Base-by-base conservation (phyloP, 192 early-diverging fungal genomes). In the Coemansia sp. region DNA sequence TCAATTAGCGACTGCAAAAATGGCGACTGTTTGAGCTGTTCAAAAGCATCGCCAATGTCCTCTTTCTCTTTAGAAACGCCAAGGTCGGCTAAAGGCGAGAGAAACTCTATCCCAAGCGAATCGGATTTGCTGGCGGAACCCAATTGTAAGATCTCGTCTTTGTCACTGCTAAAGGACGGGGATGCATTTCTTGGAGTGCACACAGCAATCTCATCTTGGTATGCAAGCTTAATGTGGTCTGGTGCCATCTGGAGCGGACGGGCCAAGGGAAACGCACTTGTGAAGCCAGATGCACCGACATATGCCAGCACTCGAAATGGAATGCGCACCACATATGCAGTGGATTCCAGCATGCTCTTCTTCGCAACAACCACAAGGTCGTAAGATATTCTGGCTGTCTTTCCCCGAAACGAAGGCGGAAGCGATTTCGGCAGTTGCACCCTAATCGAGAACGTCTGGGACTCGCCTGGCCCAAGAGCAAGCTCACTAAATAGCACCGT, bases 401-500 rank as follows among this genome's bases (percentile, higher is more conserved):
- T 71, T 25, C 81, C 81, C 12, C 81, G 75, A 38, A 83, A 83
- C 53, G 76, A 77, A 43, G 81, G 81, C 25, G 81, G 72, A 45
- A 83, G 65, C 38, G 50, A 42, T n/a, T 55, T 50, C 0, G 81
- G 81, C 58, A 83, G 61, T 40, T 72, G 72, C 13, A 83, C 65
- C 9, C 50, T 58, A 14, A 83, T 61, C n/a, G 75, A 75, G 39
- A 74, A 83, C 20, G 76, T 77, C 72, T 83, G 75, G 11, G 81
- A 75, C 61, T 83, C 76, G 43, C 81, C 81, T 7, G 81, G 75
- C 9, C 58, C 66, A 53, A 83, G 72, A 17, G 16, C 66, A 13
- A 83, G 76, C 66, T 83, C 81, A 69, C 81, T 83, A 57, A 77
- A 83, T 17, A 83, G 67, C 11, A 83, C 72, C 0, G 71, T 68